Base-by-base conservation (phyloP, 495 filamentous ascomycete species). In the Bathelium albidoporum region DNA sequence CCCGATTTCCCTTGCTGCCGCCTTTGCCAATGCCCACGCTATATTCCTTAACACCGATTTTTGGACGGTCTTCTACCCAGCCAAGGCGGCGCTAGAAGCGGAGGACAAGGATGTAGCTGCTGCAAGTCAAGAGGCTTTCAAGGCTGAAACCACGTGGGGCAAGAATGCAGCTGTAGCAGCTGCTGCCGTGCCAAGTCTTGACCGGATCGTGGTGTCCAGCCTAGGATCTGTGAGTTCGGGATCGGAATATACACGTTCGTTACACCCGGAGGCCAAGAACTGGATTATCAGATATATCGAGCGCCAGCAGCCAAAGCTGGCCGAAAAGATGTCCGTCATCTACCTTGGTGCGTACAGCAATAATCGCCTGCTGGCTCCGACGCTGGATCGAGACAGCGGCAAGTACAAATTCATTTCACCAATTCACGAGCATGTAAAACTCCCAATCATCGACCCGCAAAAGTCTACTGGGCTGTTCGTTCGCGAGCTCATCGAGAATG, bases 31-130 rank as follows among this genome's bases (percentile, higher is more conserved):
- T 60, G 77, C 79, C 32, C 78, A 72, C 66, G 59, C 77, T 60
- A 80, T 82, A 65, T 81, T 80, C 74, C 72, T 70, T 70, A 75
- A 80, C 53, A 83, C 80, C 9, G 74, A 82, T 61, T 83, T 78
- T 70, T 83, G 77, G 76, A 77, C 78, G 49, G 43, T 28, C 16
- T 62, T 64, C 20, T n/a, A 11, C 20, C n/a, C n/a, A n/a, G n/a
- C n/a, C n/a, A 60, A 58, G 1, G 3, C 45, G 52, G 36, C 34
- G 16, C 36, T 55, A n/a, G 28, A 34, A 29, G 29, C 22, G 11
- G 2, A 24, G 26, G 9, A 28, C 11, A 60, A 49, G 10, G 36
- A 20, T 31, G 62, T 0, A 34, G 32, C 45, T 11, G 3, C 49
- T 7, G 29, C 29, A 9, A 2, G 22, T 3, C 5, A 60, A 36